Evolutionary conservation across 2,329 filamentous ascomycete species (phyloP).

Genomic region (Parascedosporium putredinis): DNA sequence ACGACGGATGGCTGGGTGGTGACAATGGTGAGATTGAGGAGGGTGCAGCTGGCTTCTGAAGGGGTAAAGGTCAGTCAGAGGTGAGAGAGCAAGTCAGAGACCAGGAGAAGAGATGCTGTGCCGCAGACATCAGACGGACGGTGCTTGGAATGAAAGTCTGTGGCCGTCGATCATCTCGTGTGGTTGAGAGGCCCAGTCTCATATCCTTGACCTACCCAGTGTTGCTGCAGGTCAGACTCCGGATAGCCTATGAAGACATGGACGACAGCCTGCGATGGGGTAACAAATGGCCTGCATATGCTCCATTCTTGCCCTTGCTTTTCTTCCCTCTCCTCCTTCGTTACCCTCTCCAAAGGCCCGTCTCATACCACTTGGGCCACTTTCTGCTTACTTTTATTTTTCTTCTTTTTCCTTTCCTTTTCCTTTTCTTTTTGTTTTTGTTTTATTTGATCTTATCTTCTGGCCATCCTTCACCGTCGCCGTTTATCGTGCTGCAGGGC

Average conservation of each 20-base stretch:
- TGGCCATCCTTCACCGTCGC: no score
- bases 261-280: background rate
- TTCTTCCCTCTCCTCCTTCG: background rate
- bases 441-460: no score
- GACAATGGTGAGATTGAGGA: background rate
- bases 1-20: background rate
- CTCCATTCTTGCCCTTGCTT: background rate
- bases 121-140: background rate
- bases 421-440: background rate
- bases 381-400: background rate
- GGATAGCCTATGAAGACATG: slow-evolving; percentile 3
- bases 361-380: no score
- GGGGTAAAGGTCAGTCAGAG: background rate
- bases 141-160: background rate
- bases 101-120: background rate
- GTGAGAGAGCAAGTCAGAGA: background rate
- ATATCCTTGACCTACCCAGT: no score
- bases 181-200: no score
- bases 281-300: slow-evolving; percentile 1
- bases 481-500: background rate
- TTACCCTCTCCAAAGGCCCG: background rate
- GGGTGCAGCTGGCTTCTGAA: background rate
- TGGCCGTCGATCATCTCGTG: slow-evolving; percentile 2
- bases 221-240: slow-evolving; percentile 2
- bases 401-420: background rate